Base-by-base conservation (phyloP, 768 basidiomycete genomes). In the Albatrellus ellisii region DNA sequence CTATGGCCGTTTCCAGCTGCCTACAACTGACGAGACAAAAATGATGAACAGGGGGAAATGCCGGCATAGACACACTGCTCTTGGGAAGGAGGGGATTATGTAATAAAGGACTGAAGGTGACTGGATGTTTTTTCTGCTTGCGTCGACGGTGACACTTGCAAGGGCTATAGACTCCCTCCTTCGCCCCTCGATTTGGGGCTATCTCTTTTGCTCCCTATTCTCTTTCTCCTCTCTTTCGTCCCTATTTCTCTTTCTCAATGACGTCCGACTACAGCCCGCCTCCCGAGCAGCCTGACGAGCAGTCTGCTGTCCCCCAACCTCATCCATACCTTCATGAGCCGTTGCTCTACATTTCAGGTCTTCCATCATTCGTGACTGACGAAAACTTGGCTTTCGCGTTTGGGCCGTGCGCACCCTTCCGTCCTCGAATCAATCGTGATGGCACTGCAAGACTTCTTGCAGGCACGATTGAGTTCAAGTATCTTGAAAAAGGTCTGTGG, bases 241-340 rank as follows among this genome's bases (percentile, higher is more conserved):
- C 28, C 12, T 21, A 10, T 11, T 15, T 15, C 18, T 39, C 24
- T 22, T 27, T 14, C 11, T 22, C 14, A 18, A 50, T 50, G 49
- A 26, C 43, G 1, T 45, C 47, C 8, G 47, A 50, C 12, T 48
- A 50, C 38, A 43, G 33, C 35, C 41, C 49, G 10, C 46, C 43
- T n/a, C 46, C 46, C 4, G 43, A 49, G 32, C 24, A 36, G 27
- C 32, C 36, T 20, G 49, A 48, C 35, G n/a, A n/a, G n/a, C n/a
- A n/a, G n/a, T 29, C 48, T 41, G 44, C 39, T 42, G 42, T 45
- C 25, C 50, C 56, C 24, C 54, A 77, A 50, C 72, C 72, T 42
- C 87, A 90, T 55, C 87, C 87, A 25, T 88, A 85, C 63, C 73
- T 90, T 50, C 80, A 82, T 56, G 84, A 89, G 55, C 83, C 87